phyloP scores from a whole-genome alignment of 2,329 filamentous ascomycete genomes.

The Ophiostoma pallidulum region DNA sequence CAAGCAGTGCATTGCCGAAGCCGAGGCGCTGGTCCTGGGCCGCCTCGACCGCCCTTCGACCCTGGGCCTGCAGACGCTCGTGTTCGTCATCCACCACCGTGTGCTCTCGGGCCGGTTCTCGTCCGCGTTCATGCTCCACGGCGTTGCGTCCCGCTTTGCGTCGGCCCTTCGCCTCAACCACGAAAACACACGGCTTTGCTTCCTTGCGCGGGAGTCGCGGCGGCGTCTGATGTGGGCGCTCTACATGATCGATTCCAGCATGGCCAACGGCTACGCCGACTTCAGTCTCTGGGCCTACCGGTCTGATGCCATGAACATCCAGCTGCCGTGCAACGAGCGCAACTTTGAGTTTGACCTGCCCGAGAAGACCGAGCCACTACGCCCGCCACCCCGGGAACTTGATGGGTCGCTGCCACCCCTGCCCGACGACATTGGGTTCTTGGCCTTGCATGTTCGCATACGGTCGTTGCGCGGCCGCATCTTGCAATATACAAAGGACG shows the following conservation, averaged over 20 bases:
- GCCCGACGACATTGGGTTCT: constrained; percentile 44
- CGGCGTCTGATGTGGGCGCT: constrained; percentile 40
- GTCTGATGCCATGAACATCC: constrained; percentile 32
- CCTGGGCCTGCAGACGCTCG: constrained; percentile 41
- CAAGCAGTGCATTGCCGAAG: constrained; percentile 44
- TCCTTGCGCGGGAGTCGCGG: constrained; percentile 35
- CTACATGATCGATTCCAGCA: constrained; percentile 37
- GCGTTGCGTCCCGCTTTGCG: constrained; percentile 37
- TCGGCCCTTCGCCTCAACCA: constrained; percentile 41
- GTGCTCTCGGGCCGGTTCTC: constrained; percentile 37
- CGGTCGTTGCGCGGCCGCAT: constrained; percentile 46
- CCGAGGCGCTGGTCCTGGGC: constrained; percentile 41
- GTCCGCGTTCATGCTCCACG: constrained; percentile 38
- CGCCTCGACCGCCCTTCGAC: constrained; percentile 48
- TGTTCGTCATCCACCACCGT: constrained; percentile 38
- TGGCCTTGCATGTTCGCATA: constrained; percentile 48
- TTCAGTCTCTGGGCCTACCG: constrained; percentile 35
- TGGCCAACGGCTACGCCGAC: constrained; percentile 37
- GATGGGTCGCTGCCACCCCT: constrained; percentile 34
- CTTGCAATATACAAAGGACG: constrained; percentile 42
- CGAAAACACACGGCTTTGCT: constrained; percentile 36
- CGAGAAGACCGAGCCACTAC: constrained; percentile 43
- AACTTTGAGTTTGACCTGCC: constrained; percentile 49
- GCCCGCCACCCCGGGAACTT: constrained; percentile 31
- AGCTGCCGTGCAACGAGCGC: constrained; percentile 40